Base-by-base conservation (phyloP, 257 asterid genomes). In the Plantago ovata region DNA sequence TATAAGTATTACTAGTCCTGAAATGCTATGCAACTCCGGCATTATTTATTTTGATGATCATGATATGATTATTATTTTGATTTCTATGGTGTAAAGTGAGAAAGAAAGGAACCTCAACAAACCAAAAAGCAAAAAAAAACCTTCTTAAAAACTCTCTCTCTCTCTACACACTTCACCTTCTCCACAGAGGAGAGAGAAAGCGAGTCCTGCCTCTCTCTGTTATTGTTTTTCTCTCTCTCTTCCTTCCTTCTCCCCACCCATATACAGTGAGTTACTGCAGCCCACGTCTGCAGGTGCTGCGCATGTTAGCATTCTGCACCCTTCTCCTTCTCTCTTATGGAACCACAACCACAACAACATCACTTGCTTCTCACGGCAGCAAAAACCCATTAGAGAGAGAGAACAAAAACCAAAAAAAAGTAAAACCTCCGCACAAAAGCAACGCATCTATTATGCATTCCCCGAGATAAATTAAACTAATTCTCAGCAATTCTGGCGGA, bases 401-500 rank as follows among this genome's bases (percentile, higher is more conserved):
- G 6, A 52, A 48, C 22, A 22, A 13, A 56, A 2, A 28, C 36
- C 36, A 28, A 28, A 28, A 28, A 28, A 28, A 28, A 28, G 36
- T 8, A 28, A 28, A n/a, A n/a, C n/a, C n/a, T n/a, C n/a, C n/a
- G n/a, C n/a, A n/a, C n/a, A n/a, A n/a, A n/a, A n/a, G n/a, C n/a
- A n/a, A n/a, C n/a, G n/a, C n/a, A n/a, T n/a, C n/a, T n/a, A n/a
- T n/a, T n/a, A n/a, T n/a, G n/a, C 43, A 38, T 50, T 50, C 12
- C 20, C 14, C 0, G n/a, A n/a, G n/a, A n/a, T n/a, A n/a, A n/a
- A 9, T 47, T 50, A 11, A n/a, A 45, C 36, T 8, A 28, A 28
- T 10, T 19, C 50, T 42, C 55, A 63, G 59, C n/a, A n/a, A n/a
- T n/a, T 66, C 84, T 77, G 87, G 84, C 84, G 80, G 87, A 77